Base-by-base conservation (phyloP, 306 rosid genomes). In the Dryas drummondii region DNA sequence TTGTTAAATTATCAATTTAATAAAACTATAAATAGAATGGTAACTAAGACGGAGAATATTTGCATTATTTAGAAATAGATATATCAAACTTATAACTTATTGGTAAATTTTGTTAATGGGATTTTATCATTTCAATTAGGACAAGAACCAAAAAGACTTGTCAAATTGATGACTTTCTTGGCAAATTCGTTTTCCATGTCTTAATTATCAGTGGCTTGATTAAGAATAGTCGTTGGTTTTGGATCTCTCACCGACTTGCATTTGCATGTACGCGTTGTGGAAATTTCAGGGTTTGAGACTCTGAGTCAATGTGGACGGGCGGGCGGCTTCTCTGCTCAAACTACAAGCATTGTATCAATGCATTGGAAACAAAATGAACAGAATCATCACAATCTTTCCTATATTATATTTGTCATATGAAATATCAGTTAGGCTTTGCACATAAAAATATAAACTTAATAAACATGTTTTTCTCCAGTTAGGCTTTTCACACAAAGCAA, bases 131-230 rank as follows among this genome's bases (percentile, higher is more conserved):
- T 32, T 32, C 10, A 56, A 27, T 44, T 66, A 16, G 3, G 49
- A 40, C 50, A 55, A 56, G 41, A 37, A 57, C 0, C 12, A 19
- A 14, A 56, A 44, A 4, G 14, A 42, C 19, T 26, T 9, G 42
- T 64, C 19, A 32, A 62, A 56, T 41, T 19, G 41, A 55, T n/a
- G 26, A 63, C 49, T 59, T 47, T 68, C 80, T 48, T 47, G 42
- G 60, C 6, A 68, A 76, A 10, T 49, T 63, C 71, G 62, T 7
- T n/a, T 40, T 61, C 12, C 46, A 0, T 42, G 6, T 15, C 49
- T 22, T 6, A 22, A 40, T 40, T 3, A 9, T 49, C 3, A 7
- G 9, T 26, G 32, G 1, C 12, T 40, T 41, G 74, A 51, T 54
- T 19, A 41, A 9, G 0, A 27, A 47, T n/a, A 14, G 47, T 51